Conservation (phyloP, 805 yeast species). For the Candida oleophila region DNA sequence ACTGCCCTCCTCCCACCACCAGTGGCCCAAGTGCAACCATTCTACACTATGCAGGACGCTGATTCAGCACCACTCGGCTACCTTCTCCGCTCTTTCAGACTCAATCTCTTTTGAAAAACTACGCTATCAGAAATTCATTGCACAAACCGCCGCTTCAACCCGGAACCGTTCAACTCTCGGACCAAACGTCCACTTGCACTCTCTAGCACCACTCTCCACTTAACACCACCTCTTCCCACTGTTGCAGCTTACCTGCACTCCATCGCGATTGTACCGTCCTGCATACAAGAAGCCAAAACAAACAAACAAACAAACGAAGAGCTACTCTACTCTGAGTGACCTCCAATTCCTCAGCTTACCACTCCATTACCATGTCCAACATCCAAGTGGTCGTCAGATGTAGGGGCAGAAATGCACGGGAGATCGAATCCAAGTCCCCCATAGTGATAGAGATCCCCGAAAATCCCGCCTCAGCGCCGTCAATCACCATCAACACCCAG, state of each 20-base stretch:
- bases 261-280: constrained; percentile 1
- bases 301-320: constrained; percentile 7
- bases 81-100: no score
- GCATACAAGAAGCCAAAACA: constrained; percentile 4
- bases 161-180: no score
- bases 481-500: constrained; percentile 18
- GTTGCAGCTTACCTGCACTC: not conserved
- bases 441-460: constrained; percentile 48
- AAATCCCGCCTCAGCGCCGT: constrained; percentile 24
- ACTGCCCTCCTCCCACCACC: no score
- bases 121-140: no score
- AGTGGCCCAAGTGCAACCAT: no score
- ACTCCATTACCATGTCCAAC: constrained; percentile 24
- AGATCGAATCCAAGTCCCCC: constrained; percentile 44
- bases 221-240: not conserved
- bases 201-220: not conserved
- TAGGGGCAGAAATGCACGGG: constrained; percentile 48
- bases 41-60: no score
- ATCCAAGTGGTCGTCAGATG: constrained; percentile 57
- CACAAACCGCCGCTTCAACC: no score
- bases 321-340: not conserved
- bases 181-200: not conserved
- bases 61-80: no score
- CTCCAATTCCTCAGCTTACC: not conserved
- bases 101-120: no score